Evolutionary conservation across 306 rosid species (phyloP).

Genomic region (Ochetophila trinervis): DNA sequence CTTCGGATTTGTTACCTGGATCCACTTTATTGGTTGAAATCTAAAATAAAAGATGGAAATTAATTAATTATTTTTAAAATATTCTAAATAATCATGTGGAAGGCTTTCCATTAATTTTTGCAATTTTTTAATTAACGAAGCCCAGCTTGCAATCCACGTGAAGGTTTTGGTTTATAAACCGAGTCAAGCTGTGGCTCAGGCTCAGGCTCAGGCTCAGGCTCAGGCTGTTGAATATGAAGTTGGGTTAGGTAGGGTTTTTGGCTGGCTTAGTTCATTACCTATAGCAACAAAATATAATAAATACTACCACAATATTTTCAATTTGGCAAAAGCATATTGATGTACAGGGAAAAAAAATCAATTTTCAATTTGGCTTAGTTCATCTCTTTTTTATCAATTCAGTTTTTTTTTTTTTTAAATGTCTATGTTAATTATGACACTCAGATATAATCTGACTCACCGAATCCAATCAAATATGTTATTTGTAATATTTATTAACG

Average conservation of each 20-base stretch:
- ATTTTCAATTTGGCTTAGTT: not conserved
- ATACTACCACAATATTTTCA: not conserved
- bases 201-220: not conserved
- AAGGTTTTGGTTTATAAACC: conserved; percentile 10
- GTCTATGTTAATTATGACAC: too few species aligned
- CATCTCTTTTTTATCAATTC: not conserved
- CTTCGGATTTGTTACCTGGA: not conserved
- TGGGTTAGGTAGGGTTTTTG: conserved; percentile 1
- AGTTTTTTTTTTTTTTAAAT: not conserved
- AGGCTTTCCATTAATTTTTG: not conserved
- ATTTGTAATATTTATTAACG: too few species aligned
- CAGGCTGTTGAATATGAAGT: not conserved
- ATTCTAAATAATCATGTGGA: conserved; percentile 10
- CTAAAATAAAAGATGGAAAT: too few species aligned
- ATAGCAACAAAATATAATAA: not conserved
- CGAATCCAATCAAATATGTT: too few species aligned
- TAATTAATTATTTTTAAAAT: too few species aligned
- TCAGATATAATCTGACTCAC: too few species aligned
- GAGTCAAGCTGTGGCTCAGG: not conserved
- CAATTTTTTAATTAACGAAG: conserved; percentile 6
- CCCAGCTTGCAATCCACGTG: conserved; percentile 22
- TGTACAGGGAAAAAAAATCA: not conserved
- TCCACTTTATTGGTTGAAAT: not conserved
- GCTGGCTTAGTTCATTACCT: not conserved
- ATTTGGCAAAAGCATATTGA: not conserved